Evolutionary conservation across 2,329 filamentous ascomycete species (phyloP).

Genomic region (Ceratocystis diversiconidia): DNA sequence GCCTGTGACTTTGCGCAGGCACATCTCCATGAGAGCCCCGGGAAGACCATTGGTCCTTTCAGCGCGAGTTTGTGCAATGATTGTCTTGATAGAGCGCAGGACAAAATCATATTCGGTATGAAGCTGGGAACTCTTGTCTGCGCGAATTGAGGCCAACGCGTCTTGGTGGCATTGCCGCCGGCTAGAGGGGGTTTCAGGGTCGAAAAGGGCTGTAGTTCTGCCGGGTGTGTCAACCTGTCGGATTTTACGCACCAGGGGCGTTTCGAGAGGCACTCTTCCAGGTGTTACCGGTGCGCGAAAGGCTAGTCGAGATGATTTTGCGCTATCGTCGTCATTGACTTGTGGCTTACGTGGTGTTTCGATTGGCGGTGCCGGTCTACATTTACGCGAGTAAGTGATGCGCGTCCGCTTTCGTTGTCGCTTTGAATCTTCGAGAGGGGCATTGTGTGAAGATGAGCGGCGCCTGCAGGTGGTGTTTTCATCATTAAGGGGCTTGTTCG

Average conservation of each 20-base stretch:
- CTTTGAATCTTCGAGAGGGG: neutral
- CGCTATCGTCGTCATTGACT: neutral
- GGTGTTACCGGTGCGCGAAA: slow-evolving; percentile 15
- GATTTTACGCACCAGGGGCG: slow-evolving; percentile 24
- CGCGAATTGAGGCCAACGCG: neutral
- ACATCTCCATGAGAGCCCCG: slow-evolving; percentile 28
- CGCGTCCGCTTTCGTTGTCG: slow-evolving; percentile 8
- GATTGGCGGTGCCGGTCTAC: neutral
- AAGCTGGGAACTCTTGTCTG: slow-evolving; percentile 6
- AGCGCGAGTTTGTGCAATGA: slow-evolving; percentile 1
- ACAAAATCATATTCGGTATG: slow-evolving; percentile 16
- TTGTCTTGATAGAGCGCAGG: slow-evolving; percentile 9
- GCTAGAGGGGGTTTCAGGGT: slow-evolving; percentile 5
- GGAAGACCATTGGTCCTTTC: neutral
- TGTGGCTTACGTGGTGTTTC: neutral
- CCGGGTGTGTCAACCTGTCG: slow-evolving; percentile 18
- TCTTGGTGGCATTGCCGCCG: neutral
- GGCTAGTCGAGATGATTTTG: neutral
- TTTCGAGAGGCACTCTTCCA: slow-evolving; percentile 23
- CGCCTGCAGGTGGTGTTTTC: neutral
- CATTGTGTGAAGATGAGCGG: neutral
- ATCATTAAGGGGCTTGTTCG: neutral
- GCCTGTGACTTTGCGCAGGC: slow-evolving; percentile 22
- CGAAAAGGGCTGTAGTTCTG: neutral
- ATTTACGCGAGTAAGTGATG: slow-evolving; percentile 6